Evolutionary conservation across 106 monocot genomes (phyloP), one percentile per base, ranked within the genome.

Genomic region (Alisma plantagoaquatica): DNA sequence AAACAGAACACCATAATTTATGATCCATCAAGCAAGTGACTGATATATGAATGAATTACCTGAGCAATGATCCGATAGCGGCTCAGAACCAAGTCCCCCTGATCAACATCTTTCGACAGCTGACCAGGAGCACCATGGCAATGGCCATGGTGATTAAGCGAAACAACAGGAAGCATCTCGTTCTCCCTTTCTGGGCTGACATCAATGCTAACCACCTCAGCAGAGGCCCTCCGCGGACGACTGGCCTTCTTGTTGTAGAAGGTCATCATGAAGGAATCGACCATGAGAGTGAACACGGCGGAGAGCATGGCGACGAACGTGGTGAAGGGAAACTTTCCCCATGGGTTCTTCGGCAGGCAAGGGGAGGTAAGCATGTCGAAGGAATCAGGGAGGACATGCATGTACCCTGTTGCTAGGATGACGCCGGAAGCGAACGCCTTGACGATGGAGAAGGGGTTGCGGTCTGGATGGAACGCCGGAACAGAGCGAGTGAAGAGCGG

Each of bases 381-480:
- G 28, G 86, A 67, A 33, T 86, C 80, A 0, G 86, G 86, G 11
- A 80, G 56, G 2, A 86, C 77, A 67, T 86, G 86, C 72, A 86
- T 77, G 67, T 77, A 76, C 0, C 76, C 85, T 0, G 86, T 86
- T 38, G 73, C 76, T 9, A 86, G 74, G 60, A 86, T 86, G 33
- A 86, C 86, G 23, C 86, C 86, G 27, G 86, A 76, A 11, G 80
- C 80, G 60, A 86, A 86, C 11, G 86, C 73, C 51, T 86, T 86
- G 54, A 86, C 73, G 27, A 80, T 18, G 10, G 53, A 53, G 51
- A 85, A 85, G 50, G 71, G 49, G 54, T 70, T 57, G 57, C 63
- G 5, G 30, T 74, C 80, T 3, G 86, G 86, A 12, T 29, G 63
- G 12, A 86, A 70, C 12, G 73, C 65, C 21, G 86, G 73, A 2